Percentiles rank a stretch among this genome's conserved stretches.
phyloP scores from a whole-genome alignment of 2,329 filamentous ascomycete genomes.

The Pseudophaeomoniella oleicola region DNA sequence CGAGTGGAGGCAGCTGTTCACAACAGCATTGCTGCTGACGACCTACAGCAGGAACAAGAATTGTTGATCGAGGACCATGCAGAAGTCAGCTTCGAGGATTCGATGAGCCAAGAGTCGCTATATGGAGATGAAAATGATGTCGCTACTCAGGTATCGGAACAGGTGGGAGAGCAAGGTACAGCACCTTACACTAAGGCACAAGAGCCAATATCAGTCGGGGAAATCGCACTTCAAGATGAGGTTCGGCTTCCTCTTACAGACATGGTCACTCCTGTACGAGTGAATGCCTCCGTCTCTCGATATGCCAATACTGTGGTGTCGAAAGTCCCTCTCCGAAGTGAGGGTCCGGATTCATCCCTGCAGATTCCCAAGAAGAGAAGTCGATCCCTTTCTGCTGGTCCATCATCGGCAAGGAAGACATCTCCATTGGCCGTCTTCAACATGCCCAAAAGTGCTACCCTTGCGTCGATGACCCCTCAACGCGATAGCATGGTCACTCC shows the following conservation, averaged over 20 bases:
- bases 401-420: constrained; percentile 1
- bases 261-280: constrained; percentile 43
- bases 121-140: constrained; percentile 13
- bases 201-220: too few relatives aligned
- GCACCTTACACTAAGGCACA: too few relatives aligned
- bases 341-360: constrained; percentile 35
- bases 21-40: too few relatives aligned
- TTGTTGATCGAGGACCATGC: too few relatives aligned
- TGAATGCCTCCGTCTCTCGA: constrained; percentile 28
- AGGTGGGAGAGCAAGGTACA: too few relatives aligned
- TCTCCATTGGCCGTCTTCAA: not conserved
- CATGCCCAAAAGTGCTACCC: not conserved
- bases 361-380: constrained; percentile 30
- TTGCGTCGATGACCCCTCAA: not conserved
- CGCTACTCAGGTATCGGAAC: too few relatives aligned
- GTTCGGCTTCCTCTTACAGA: constrained; percentile 5
- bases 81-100: too few relatives aligned
- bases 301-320: constrained; percentile 55
- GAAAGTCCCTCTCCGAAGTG: constrained; percentile 60
- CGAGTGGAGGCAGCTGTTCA: too few relatives aligned
- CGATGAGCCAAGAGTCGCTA: not conserved
- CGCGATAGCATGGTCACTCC: not conserved
- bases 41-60: too few relatives aligned
- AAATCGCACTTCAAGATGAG: too few relatives aligned
- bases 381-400: constrained; percentile 35